Evolutionary conservation across 1,284 basidiomycete species (phyloP).

Genomic region (Hypsizygus ulmarius): DNA sequence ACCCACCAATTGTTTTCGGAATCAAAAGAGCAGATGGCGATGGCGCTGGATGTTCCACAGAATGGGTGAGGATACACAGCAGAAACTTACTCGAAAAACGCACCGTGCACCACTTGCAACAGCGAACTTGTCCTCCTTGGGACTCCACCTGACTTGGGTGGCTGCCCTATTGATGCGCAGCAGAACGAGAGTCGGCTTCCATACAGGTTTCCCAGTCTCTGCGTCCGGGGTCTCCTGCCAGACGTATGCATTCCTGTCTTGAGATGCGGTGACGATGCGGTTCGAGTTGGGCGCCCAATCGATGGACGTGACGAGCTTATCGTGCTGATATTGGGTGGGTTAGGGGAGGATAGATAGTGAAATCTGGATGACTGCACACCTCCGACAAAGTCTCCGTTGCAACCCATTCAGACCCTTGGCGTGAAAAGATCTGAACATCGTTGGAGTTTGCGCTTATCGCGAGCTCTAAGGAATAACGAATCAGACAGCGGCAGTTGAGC

Average conservation of each 20-base stretch:
- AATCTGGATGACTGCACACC: constrained; percentile 43
- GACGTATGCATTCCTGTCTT: constrained; percentile 98
- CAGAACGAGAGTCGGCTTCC: constrained; percentile 98
- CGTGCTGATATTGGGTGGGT: constrained; percentile 62
- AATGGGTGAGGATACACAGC: not conserved
- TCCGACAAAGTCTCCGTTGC: constrained; percentile 82
- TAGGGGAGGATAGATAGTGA: not conserved
- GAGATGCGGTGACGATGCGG: constrained; percentile 96
- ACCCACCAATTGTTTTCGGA: constrained; percentile 99
- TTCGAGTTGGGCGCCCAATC: constrained; percentile 98
- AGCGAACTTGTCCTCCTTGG: constrained; percentile 98
- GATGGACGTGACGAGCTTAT: constrained; percentile 97
- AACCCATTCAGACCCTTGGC: constrained; percentile 71
- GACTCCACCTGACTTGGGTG: constrained; percentile 95
- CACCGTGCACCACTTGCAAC: constrained; percentile 94
- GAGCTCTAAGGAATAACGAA: constrained; percentile 59
- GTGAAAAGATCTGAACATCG: constrained; percentile 82
- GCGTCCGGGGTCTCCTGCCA: constrained; percentile 85
- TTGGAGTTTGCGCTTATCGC: constrained; percentile 91
- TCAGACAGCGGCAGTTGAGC: not conserved
- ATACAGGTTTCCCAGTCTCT: constrained; percentile 64
- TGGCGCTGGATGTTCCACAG: constrained; percentile 53
- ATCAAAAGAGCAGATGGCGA: constrained; percentile 94
- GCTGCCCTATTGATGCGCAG: constrained; percentile 95
- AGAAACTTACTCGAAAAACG: constrained; percentile 21